These are phyloP conservation scores for Solanum bulbocastanum DNA, from an alignment of 257 asterid species.

Conservation along the genomic window DNA sequence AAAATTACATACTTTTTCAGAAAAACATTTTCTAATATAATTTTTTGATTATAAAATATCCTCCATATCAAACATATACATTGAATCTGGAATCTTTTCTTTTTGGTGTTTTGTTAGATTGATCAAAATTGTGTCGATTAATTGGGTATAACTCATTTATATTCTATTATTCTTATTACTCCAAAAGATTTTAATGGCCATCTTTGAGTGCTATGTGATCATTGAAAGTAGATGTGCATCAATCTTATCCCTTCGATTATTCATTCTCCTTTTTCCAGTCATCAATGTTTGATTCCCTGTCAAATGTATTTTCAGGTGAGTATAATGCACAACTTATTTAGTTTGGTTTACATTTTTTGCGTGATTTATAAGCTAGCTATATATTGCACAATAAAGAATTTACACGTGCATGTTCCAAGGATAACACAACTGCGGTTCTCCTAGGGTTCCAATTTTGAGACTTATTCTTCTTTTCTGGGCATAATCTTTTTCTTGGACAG, in stretches of 20 bases:
- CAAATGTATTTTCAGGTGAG: too few species aligned
- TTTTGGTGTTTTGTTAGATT: background rate
- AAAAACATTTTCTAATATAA: too few species aligned
- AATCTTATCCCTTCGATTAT: background rate
- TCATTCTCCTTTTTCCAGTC: background rate
- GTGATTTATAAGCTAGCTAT: too few species aligned
- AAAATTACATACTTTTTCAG: too few species aligned
- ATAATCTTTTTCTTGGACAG: background rate
- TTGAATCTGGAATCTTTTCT: background rate
- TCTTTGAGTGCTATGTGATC: background rate
- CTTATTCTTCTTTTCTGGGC: background rate
- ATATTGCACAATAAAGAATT: too few species aligned
- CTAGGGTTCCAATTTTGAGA: too few species aligned
- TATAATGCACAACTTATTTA: too few species aligned
- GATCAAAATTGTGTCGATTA: background rate
- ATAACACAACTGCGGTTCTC: background rate
- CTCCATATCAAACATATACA: background rate
- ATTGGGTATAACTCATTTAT: background rate
- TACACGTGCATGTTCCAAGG: background rate
- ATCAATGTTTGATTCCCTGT: background rate
- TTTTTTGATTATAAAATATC: too few species aligned
- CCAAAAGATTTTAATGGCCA: background rate
- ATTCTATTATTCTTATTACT: background rate
- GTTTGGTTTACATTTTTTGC: too few species aligned
- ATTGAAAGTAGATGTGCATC: background rate